phyloP scores from a whole-genome alignment of 805 yeast genomes.

The Lipomyces mesembrius region DNA sequence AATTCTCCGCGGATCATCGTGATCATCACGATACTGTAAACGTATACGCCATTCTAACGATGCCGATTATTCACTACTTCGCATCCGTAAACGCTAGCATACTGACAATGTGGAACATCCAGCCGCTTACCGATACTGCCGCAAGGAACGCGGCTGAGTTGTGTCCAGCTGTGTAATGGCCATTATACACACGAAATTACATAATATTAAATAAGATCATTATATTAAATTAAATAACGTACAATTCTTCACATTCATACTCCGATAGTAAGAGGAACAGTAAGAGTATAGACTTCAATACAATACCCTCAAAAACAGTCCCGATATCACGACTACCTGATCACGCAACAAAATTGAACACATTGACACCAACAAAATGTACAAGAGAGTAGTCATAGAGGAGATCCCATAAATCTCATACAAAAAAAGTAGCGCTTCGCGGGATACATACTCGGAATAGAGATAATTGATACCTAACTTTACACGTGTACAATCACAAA shows the following conservation, averaged over 20 bases:
- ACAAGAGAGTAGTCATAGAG: background rate
- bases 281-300: background rate
- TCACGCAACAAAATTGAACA: background rate
- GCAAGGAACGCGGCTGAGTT: background rate
- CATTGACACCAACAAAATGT: background rate
- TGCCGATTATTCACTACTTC: too few relatives aligned
- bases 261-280: background rate
- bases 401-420: background rate
- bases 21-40: too few relatives aligned
- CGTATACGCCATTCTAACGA: too few relatives aligned
- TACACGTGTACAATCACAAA: conserved; percentile 3
- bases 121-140: background rate
- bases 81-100: too few relatives aligned
- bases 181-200: background rate
- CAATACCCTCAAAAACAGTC: background rate
- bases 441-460: background rate
- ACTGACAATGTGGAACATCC: too few relatives aligned
- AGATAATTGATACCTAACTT: background rate
- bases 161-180: too few relatives aligned
- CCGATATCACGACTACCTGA: background rate
- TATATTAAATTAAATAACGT: background rate
- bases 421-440: background rate
- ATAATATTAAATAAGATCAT: too few relatives aligned
- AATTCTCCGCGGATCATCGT: too few relatives aligned
- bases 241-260: background rate